Evolutionary conservation across 495 filamentous ascomycete genomes (phyloP).

Genomic region (Lindgomyces ingoldianus): DNA sequence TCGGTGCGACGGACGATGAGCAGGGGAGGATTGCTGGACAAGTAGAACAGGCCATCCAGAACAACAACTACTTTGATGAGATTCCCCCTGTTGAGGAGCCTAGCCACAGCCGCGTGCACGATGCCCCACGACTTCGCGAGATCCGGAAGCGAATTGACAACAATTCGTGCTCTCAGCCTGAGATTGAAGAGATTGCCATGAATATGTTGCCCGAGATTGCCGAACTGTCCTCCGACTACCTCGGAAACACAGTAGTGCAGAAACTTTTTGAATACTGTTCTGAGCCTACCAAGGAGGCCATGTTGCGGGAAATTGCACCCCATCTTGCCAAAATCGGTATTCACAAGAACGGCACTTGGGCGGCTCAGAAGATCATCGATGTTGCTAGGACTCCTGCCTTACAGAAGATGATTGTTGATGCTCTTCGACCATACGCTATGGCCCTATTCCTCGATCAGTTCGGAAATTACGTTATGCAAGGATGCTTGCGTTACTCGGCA

Average conservation of each 20-base stretch:
- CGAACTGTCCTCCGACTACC: conserved; percentile 89
- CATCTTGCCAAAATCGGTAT: conserved; percentile 95
- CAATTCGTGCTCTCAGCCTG: conserved; percentile 75
- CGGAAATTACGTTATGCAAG: conserved; percentile 96
- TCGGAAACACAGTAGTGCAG: conserved; percentile 99
- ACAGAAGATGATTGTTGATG: conserved; percentile 80
- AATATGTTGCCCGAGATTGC: conserved; percentile 96
- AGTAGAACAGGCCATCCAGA: conserved; percentile 75
- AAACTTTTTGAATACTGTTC: conserved; percentile 97
- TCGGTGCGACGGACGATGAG: conserved; percentile 85
- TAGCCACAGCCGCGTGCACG: conserved; percentile 85
- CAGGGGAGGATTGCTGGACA: conserved; percentile 67
- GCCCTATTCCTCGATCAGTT: conserved; percentile 96
- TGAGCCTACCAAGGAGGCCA: conserved; percentile 82
- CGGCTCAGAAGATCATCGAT: conserved; percentile 98
- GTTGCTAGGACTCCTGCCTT: conserved; percentile 82
- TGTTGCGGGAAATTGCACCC: conserved; percentile 84
- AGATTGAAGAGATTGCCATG: conserved; percentile 88
- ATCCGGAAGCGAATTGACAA: conserved; percentile 98
- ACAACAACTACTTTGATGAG: conserved; percentile 71
- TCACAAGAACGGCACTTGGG: conserved; percentile 99
- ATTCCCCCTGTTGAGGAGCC: conserved; percentile 89
- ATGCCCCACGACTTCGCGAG: conserved; percentile 92
- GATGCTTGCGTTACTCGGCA: conserved; percentile 84
- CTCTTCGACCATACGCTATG: conserved; percentile 79